Conservation (phyloP, 208 protist genomes). For the Crithidia acanthocephali region DNA sequence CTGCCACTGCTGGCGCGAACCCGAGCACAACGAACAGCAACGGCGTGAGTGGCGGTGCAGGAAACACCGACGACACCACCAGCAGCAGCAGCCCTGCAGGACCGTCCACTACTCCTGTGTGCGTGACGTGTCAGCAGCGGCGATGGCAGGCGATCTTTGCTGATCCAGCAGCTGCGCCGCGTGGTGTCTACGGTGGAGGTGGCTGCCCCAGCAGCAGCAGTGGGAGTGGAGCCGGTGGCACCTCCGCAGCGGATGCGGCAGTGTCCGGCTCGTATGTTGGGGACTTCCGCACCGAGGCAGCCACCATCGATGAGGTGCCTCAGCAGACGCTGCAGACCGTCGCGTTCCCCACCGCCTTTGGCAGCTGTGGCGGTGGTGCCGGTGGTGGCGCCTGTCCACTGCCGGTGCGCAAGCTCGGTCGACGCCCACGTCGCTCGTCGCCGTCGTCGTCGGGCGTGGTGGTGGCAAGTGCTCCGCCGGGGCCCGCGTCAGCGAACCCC, state of each 20-base stretch:
- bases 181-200: too few relatives aligned
- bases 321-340: constrained; percentile 75
- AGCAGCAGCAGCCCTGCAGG: constrained; percentile 2
- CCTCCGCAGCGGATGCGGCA: neutral
- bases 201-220: neutral
- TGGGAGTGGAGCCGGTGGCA: neutral
- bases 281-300: constrained; percentile 42
- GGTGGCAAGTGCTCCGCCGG: too few relatives aligned
- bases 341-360: constrained; percentile 69
- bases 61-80: neutral
- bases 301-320: constrained; percentile 57
- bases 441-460: too few relatives aligned
- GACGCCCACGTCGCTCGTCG: neutral
- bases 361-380: constrained; percentile 31
- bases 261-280: constrained; percentile 17
- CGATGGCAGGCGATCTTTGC: constrained; percentile 22
- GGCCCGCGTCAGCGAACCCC: too few relatives aligned
- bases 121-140: constrained; percentile 17
- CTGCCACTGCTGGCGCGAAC: too few relatives aligned
- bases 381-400: constrained; percentile 27
- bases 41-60: too few relatives aligned
- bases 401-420: constrained; percentile 15
- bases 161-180: neutral
- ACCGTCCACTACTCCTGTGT: neutral
- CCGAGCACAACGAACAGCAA: too few relatives aligned